These are phyloP conservation scores for Rhizophagus sp. DNA, from an alignment of 192 early-diverging fungal species.

Conservation along the genomic window DNA sequence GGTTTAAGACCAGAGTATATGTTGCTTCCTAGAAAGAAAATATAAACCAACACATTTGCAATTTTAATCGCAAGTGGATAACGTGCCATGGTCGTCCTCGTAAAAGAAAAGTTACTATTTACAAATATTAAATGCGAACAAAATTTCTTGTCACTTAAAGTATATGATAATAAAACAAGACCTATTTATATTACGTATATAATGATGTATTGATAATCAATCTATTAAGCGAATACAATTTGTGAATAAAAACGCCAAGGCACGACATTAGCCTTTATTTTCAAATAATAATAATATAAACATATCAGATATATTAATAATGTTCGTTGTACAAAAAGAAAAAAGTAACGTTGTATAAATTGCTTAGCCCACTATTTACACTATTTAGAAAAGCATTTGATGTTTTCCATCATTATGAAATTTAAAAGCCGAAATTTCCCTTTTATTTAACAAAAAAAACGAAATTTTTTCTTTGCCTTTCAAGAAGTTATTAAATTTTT, in stretches of 20 bases:
- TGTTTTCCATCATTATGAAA: no score
- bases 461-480: no score
- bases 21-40: not conserved
- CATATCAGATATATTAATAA: no score
- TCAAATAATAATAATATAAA: no score
- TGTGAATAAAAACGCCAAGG: not conserved
- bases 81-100: not conserved
- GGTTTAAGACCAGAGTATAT: not conserved
- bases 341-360: not conserved
- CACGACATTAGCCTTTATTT: not conserved
- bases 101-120: not conserved
- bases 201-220: no score
- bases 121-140: not conserved
- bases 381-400: no score
- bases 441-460: no score
- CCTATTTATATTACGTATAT: no score
- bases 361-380: not conserved
- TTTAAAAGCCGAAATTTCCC: no score
- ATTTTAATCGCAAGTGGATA: not conserved
- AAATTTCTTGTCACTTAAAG: not conserved
- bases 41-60: not conserved
- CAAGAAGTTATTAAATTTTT: no score
- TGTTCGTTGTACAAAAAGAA: not conserved
- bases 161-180: no score
- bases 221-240: no score